phyloP scores from a whole-genome alignment of 768 basidiomycete species.

The Mycena kentingensis region DNA sequence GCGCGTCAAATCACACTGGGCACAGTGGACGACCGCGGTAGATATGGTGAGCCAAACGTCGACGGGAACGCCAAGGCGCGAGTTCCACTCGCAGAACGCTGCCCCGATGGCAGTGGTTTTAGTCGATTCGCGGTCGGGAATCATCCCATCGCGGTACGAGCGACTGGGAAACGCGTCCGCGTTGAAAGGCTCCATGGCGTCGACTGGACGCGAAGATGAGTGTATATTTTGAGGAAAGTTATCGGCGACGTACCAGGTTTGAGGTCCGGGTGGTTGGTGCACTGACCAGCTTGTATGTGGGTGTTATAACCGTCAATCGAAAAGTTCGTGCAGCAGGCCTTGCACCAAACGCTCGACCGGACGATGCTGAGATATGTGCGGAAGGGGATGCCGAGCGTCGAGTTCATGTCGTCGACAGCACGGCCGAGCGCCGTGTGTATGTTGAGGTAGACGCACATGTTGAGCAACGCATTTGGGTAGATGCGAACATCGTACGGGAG shows the following conservation, averaged over 20 bases:
- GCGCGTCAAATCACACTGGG: not conserved
- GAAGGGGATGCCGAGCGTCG: not conserved
- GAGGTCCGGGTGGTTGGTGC: conserved; percentile 3
- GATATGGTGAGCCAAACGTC: conserved; percentile 8
- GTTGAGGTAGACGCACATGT: not conserved
- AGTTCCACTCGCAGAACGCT: conserved; percentile 9
- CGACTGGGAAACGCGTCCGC: not conserved
- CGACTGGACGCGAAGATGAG: not conserved
- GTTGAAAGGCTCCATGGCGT: not conserved
- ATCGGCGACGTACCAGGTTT: not conserved
- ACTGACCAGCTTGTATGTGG: not conserved
- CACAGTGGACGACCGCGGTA: not conserved
- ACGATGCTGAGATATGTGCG: not conserved
- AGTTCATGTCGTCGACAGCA: not conserved
- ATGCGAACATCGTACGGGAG: not conserved
- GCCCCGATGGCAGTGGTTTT: not conserved
- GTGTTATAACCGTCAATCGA: not conserved
- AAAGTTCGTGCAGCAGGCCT: not conserved
- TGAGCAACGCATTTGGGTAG: not conserved
- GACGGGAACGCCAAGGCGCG: not conserved
- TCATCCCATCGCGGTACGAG: not conserved
- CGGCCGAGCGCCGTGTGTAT: not conserved
- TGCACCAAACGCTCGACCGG: not conserved
- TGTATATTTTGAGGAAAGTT: not conserved
- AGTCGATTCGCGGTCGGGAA: not conserved